Conservation (phyloP, 257 asterid species). For the Eucommia ulmoides region DNA sequence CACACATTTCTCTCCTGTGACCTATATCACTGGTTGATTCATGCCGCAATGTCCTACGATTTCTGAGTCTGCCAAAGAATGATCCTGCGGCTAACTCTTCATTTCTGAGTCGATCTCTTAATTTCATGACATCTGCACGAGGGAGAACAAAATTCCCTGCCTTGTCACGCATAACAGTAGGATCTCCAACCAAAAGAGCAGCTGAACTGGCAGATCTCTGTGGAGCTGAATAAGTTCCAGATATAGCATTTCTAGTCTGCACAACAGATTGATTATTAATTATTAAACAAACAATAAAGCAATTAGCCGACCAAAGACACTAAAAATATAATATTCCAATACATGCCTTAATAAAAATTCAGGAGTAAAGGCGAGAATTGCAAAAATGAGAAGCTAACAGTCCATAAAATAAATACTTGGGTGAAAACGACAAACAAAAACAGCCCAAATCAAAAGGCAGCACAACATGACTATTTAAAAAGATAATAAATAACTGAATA, state of each 20-base stretch:
- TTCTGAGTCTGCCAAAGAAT: slow-evolving; percentile 46
- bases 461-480: too few relatives aligned
- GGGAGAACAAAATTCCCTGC: slow-evolving; percentile 98
- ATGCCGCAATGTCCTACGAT: slow-evolving; percentile 45
- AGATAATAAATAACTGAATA: too few relatives aligned
- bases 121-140: slow-evolving; percentile 93
- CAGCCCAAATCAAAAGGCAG: too few relatives aligned
- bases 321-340: too few relatives aligned
- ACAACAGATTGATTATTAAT: too few relatives aligned
- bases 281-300: too few relatives aligned
- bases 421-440: too few relatives aligned
- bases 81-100: slow-evolving; percentile 95
- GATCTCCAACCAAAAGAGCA: slow-evolving; percentile 98
- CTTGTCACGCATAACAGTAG: slow-evolving; percentile 79
- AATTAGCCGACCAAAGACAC: too few relatives aligned
- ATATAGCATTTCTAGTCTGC: slow-evolving; percentile 94
- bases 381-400: too few relatives aligned
- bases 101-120: slow-evolving; percentile 91
- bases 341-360: too few relatives aligned
- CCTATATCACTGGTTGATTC: slow-evolving; percentile 78
- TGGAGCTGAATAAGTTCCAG: slow-evolving; percentile 99
- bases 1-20: slow-evolving; percentile 94
- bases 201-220: slow-evolving; percentile 99
- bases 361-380: too few relatives aligned
- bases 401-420: too few relatives aligned